phyloP scores from a whole-genome alignment of 2,329 filamentous ascomycete genomes.

The Neocucurbitaria cava region DNA sequence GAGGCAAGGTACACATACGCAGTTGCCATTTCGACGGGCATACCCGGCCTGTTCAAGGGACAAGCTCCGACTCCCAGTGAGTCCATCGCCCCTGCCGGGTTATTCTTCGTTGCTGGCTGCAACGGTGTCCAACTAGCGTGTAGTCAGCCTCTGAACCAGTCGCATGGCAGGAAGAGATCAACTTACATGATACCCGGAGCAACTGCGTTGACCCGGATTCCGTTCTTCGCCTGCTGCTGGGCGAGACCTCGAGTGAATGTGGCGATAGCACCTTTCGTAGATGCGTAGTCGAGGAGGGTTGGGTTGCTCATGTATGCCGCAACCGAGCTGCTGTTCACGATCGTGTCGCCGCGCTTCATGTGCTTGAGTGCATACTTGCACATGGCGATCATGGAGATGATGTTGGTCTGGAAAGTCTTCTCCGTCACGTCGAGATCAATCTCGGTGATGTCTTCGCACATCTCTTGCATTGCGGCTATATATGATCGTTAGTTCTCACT shows the following conservation, averaged over 20 bases:
- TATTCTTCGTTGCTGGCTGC: conserved; percentile 19
- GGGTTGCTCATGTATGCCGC: conserved; percentile 80
- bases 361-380: conserved; percentile 76
- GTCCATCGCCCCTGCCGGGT: conserved; percentile 18
- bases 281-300: conserved; percentile 79
- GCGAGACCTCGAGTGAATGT: conserved; percentile 77
- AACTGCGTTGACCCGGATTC: conserved; percentile 76
- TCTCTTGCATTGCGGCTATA: conserved; percentile 61
- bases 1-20: conserved; percentile 27
- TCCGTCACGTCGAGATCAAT: conserved; percentile 64
- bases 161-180: background rate
- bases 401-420: conserved; percentile 72
- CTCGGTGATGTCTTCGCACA: conserved; percentile 60
- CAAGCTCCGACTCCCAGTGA: conserved; percentile 24
- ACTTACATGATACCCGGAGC: conserved; percentile 67
- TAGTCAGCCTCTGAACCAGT: background rate
- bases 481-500: background rate
- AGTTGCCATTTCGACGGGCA: conserved; percentile 28
- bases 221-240: conserved; percentile 73
- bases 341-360: conserved; percentile 72
- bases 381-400: conserved; percentile 78
- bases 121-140: conserved; percentile 22
- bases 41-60: conserved; percentile 23
- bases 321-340: conserved; percentile 82
- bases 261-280: conserved; percentile 76